Base-by-base conservation (phyloP, 176 grass and related monocot species). In the Otatea glauca region DNA sequence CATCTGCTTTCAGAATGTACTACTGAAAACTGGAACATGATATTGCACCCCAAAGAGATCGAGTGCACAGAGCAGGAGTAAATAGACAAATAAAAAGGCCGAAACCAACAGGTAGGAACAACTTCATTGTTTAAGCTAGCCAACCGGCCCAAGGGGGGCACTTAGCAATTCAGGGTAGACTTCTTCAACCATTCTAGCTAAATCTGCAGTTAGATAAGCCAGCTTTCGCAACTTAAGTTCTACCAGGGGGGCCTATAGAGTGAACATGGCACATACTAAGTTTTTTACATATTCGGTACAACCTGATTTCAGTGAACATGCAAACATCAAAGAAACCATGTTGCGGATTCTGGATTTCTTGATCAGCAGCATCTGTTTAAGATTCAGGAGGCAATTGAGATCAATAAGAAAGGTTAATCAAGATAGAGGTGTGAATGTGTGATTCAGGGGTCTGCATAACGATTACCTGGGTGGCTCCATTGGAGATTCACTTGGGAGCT, bases 401-500 rank as follows among this genome's bases (percentile, higher is more conserved):
- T 32, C 49, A 21, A 51, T 84, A 35, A 55, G 44, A 65, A 74
- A 71, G 43, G 23, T 48, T 5, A 49, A 61, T 59, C 80, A 87
- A 41, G 62, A 80, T 37, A 80, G 12, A 35, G 2, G 29, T 44
- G 61, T 39, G 45, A 58, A 61, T 83, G 29, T 53, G 61, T 39
- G 45, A 58, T 68, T 83, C 23, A 8, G 67, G 51, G 7, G 79
- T 74, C 51, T 60, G 50, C 75, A 34, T 23, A 48, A 0, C 41
- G 10, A 45, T 74, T 75, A 90, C 85, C 50, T 39, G 68, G 35
- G 17, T 83, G 68, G 41, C 44, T 37, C 62, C 32, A 6, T 8
- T 70, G 16, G 75, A 87, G 17, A 73, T 76, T 94, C 86, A 94
- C 79, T 93, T 91, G 53, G 76, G 66, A 82, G 59, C 42, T 86